Percentiles rank a stretch among this genome's conserved stretches.
Conservation (phyloP, 176 grass and related monocot species). For the Oryza punctata region DNA sequence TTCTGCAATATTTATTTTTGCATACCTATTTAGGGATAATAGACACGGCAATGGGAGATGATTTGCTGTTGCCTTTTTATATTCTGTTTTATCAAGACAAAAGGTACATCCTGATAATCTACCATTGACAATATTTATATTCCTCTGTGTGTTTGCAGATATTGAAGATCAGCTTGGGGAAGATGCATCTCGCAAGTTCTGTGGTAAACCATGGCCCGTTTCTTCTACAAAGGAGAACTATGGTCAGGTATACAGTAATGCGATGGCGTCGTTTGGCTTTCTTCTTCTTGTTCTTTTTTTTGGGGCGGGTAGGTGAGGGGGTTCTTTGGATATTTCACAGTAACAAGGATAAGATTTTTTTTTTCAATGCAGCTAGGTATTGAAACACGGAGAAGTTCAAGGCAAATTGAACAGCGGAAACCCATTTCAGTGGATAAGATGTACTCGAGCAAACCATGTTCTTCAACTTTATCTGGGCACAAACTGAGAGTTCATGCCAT, state of each 20-base stretch:
- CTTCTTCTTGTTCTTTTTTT: not conserved
- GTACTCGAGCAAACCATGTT: conserved; percentile 38
- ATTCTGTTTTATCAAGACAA: not conserved
- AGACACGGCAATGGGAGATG: not conserved
- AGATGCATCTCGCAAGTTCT: not conserved
- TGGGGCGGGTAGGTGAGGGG: not conserved
- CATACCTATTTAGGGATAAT: not conserved
- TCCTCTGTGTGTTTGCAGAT: not conserved
- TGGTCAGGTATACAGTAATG: conserved; percentile 25
- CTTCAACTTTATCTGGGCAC: not conserved
- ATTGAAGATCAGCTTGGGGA: not conserved
- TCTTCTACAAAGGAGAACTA: conserved; percentile 12
- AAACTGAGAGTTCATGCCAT: conserved; percentile 14
- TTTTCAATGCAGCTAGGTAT: conserved; percentile 41
- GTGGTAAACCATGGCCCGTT: not conserved
- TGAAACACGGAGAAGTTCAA: not conserved
- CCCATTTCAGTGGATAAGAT: conserved; percentile 44
- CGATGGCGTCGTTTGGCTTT: not conserved
- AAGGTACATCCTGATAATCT: not conserved
- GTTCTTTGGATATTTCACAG: not conserved
- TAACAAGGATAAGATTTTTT: not conserved
- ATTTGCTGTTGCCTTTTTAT: not conserved
- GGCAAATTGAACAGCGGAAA: conserved; percentile 2
- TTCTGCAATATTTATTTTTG: not conserved
- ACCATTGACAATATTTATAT: not conserved